A percentile compares a stretch with the other conserved stretches of the same genome.
Conservation (phyloP, 2,329 filamentous ascomycete species). For the Ophiosphaerella narmari region DNA sequence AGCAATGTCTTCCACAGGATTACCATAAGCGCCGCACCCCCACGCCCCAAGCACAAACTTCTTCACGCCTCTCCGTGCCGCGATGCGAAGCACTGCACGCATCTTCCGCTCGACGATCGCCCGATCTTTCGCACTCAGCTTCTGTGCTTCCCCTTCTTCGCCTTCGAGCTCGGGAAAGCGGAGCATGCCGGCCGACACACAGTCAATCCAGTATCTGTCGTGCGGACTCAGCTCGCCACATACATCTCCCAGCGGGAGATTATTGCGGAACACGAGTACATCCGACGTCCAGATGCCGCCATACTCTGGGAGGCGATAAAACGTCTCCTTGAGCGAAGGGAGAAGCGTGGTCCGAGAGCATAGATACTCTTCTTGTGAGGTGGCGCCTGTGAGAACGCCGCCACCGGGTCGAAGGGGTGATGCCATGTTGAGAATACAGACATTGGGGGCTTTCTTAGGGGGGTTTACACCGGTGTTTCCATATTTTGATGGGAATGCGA, state of each 20-base stretch:
- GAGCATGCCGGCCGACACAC: constrained; percentile 63
- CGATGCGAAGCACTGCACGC: constrained; percentile 60
- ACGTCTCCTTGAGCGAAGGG: constrained; percentile 61
- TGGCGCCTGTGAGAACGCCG: constrained; percentile 64
- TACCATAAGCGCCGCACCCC: constrained; percentile 68
- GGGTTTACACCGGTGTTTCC: not conserved
- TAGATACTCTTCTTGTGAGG: constrained; percentile 65
- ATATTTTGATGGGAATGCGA: constrained; percentile 26
- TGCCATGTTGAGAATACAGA: constrained; percentile 67
- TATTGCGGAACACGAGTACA: constrained; percentile 61
- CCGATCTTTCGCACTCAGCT: constrained; percentile 51
- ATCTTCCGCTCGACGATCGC: constrained; percentile 61
- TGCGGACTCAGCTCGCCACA: constrained; percentile 49
- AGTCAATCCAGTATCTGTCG: constrained; percentile 64
- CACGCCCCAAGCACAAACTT: constrained; percentile 65
- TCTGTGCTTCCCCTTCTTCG: constrained; percentile 47
- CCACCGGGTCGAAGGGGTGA: constrained; percentile 65
- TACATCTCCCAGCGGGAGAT: constrained; percentile 28
- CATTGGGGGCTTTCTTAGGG: constrained; percentile 40
- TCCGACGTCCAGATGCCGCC: constrained; percentile 63
- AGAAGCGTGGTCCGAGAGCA: constrained; percentile 65
- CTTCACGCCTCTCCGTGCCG: constrained; percentile 49
- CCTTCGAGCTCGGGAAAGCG: constrained; percentile 58
- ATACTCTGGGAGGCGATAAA: constrained; percentile 64
- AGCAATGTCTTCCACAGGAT: constrained; percentile 64